Percentiles rank a stretch among this genome's conserved stretches.
Conservation (phyloP, 495 filamentous ascomycete species). For the Aspergillus funiculosus region DNA sequence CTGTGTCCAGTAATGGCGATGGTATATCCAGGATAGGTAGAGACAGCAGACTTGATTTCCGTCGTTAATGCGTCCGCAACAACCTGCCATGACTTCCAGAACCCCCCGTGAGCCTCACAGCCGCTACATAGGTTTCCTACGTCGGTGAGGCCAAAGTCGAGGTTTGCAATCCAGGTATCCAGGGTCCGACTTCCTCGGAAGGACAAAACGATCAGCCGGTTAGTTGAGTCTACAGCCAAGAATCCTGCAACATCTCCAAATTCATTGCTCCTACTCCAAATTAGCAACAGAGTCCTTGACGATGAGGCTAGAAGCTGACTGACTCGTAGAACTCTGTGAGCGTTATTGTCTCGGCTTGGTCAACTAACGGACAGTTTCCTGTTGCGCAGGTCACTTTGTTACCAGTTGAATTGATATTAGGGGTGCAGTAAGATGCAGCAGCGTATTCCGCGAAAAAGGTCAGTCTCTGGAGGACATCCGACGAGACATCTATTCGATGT, state of each 20-base stretch:
- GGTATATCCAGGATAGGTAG: slow-evolving; percentile 43
- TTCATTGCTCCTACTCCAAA: slow-evolving; percentile 35
- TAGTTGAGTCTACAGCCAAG: slow-evolving; percentile 59
- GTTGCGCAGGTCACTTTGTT: slow-evolving; percentile 50
- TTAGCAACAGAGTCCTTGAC: slow-evolving; percentile 9
- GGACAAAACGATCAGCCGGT: slow-evolving; percentile 57
- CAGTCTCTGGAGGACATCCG: slow-evolving; percentile 36
- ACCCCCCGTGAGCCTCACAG: slow-evolving; percentile 52
- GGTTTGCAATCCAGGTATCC: slow-evolving; percentile 62
- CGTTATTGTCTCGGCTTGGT: slow-evolving; percentile 50
- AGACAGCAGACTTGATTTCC: slow-evolving; percentile 27
- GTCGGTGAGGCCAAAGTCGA: slow-evolving; percentile 36
- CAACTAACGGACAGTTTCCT: slow-evolving; percentile 56
- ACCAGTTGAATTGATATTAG: slow-evolving; percentile 40
- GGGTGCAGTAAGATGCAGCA: slow-evolving; percentile 63
- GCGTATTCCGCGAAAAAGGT: slow-evolving; percentile 64
- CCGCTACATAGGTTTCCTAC: slow-evolving; percentile 31
- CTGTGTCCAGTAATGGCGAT: slow-evolving; percentile 63
- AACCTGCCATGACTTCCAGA: slow-evolving; percentile 50
- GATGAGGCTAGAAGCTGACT: slow-evolving; percentile 6
- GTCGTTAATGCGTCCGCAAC: slow-evolving; percentile 38
- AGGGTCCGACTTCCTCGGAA: slow-evolving; percentile 62
- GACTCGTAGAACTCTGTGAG: slow-evolving; percentile 58
- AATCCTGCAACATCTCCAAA: slow-evolving; percentile 63
- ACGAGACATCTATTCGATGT: slow-evolving; percentile 27